phyloP scores from a whole-genome alignment of 202 grass and related monocot genomes.

The Eragrostis tef region DNA sequence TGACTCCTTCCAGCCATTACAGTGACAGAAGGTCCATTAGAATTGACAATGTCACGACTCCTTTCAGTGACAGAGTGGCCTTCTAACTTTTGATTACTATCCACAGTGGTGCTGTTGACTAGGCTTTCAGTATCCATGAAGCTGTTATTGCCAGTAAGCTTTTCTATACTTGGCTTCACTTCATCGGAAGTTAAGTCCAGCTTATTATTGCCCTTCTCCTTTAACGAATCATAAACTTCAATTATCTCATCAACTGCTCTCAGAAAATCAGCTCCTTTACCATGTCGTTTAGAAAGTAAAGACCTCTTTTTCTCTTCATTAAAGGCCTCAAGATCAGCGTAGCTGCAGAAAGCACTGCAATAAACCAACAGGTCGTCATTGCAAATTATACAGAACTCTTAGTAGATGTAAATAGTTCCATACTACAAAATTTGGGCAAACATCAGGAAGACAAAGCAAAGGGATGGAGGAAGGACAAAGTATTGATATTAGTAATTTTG shows the following conservation, averaged over 20 bases:
- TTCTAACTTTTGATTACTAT: constrained; percentile 47
- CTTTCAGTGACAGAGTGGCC: constrained; percentile 14
- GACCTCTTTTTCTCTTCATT: constrained; percentile 95
- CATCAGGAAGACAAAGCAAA: neutral
- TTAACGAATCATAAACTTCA: constrained; percentile 77
- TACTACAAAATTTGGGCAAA: neutral
- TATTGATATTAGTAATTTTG: neutral
- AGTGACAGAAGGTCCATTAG: constrained; percentile 51
- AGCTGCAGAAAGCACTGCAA: constrained; percentile 94
- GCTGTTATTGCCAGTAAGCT: constrained; percentile 42
- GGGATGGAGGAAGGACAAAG: neutral
- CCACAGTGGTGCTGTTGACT: constrained; percentile 41
- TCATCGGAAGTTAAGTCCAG: constrained; percentile 45
- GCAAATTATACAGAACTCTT: constrained; percentile 20
- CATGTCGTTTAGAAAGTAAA: constrained; percentile 76
- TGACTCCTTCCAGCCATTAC: neutral
- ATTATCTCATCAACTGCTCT: constrained; percentile 96
- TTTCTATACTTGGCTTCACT: constrained; percentile 44
- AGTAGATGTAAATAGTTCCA: constrained; percentile 26
- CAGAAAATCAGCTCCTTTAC: constrained; percentile 96
- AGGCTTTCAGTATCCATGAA: constrained; percentile 44
- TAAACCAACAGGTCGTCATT: constrained; percentile 41
- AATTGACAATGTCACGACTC: constrained; percentile 35
- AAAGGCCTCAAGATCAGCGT: constrained; percentile 93
- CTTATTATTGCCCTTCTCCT: constrained; percentile 64